phyloP scores from a whole-genome alignment of 2,329 filamentous ascomycete species.

The Colletotrichum orbiculare region DNA sequence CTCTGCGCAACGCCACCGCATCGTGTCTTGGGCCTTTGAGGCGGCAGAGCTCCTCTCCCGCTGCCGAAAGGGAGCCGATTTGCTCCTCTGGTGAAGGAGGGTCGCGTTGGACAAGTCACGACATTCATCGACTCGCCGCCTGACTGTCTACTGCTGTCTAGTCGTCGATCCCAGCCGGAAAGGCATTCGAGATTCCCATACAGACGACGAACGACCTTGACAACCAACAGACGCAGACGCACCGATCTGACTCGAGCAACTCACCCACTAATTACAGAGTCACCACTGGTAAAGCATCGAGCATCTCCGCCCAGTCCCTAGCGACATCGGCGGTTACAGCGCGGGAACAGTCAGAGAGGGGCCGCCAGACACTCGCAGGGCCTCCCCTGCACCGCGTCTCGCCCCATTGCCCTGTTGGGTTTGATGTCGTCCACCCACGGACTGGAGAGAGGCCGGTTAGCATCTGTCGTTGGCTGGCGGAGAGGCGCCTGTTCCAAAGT shows the following conservation, averaged over 20 bases:
- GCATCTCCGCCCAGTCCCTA: conserved; percentile 1
- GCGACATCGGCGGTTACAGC: conserved; percentile 31
- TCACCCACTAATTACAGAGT: no score
- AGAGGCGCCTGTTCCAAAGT: no score
- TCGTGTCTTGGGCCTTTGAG: conserved; percentile 15
- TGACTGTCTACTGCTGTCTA: no score
- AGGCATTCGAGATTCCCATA: no score
- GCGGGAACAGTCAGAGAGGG: conserved; percentile 31
- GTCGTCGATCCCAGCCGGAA: no score
- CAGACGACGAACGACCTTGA: no score
- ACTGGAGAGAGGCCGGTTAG: no score
- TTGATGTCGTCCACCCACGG: background rate
- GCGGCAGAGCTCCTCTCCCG: background rate
- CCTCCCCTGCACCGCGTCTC: conserved; percentile 21
- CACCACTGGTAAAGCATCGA: no score
- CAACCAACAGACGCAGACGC: no score
- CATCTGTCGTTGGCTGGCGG: no score
- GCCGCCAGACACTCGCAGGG: conserved; percentile 19
- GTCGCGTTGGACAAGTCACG: background rate
- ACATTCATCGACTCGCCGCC: background rate
- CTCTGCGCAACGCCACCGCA: background rate
- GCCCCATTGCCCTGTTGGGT: conserved; percentile 17
- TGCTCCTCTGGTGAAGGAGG: background rate
- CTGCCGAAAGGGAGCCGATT: background rate
- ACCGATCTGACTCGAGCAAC: no score